These are phyloP conservation scores for Reutealis trisperma DNA, from an alignment of 345 rosid genomes.

Conservation along the genomic window DNA sequence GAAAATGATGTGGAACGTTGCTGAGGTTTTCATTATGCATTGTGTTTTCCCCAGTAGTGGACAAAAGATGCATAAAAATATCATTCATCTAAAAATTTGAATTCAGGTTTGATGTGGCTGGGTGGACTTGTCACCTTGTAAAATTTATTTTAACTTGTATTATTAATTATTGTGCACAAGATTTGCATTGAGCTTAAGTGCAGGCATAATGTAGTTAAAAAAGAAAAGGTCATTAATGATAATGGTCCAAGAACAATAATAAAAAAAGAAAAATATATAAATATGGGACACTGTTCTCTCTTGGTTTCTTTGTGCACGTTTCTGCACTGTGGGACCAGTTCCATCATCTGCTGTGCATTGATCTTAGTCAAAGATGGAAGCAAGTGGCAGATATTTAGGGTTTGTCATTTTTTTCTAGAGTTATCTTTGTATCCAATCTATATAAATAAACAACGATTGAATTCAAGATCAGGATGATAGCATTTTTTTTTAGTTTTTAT, in stretches of 20 bases:
- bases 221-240: constrained; percentile 2
- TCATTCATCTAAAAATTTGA: background rate
- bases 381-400: background rate
- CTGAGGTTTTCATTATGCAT: background rate
- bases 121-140: background rate
- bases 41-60: background rate
- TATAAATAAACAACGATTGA: background rate
- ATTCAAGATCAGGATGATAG: background rate
- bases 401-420: background rate
- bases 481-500: background rate
- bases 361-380: background rate
- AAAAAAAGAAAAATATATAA: background rate
- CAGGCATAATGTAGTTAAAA: background rate
- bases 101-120: background rate
- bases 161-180: background rate
- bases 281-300: background rate
- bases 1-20: background rate
- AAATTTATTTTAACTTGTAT: no score
- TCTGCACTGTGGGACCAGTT: constrained; percentile 3
- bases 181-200: background rate
- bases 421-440: background rate
- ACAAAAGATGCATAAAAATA: background rate
- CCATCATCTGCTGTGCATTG: background rate
- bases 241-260: constrained; percentile 8
- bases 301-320: background rate